Percentiles rank a stretch among this genome's conserved stretches.
phyloP scores from a whole-genome alignment of 2,329 filamentous ascomycete genomes.

The Fusarium graminum region DNA sequence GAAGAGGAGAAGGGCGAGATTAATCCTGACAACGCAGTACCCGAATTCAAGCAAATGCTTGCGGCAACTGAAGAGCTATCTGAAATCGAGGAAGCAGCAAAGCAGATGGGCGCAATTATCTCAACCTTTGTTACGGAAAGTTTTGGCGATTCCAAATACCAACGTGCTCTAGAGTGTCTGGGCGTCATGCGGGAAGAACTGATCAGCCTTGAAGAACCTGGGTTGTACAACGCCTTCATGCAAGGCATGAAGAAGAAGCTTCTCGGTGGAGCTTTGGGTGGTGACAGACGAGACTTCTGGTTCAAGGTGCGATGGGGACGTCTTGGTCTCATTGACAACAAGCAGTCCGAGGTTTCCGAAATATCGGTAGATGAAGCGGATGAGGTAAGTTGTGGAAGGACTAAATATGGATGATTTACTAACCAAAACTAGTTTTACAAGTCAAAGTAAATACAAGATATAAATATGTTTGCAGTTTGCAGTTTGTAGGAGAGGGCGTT shows the following conservation, averaged over 20 bases:
- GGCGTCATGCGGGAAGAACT: slow-evolving; percentile 83
- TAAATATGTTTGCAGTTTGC: slow-evolving; percentile 15
- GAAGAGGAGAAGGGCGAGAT: slow-evolving; percentile 62
- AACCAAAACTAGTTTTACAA: slow-evolving; percentile 55
- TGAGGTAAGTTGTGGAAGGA: slow-evolving; percentile 58
- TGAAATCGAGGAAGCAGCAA: slow-evolving; percentile 74
- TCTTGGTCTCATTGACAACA: slow-evolving; percentile 79
- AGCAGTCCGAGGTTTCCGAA: slow-evolving; percentile 71
- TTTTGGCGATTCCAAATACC: slow-evolving; percentile 81
- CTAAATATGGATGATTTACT: slow-evolving; percentile 33
- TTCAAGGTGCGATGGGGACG: slow-evolving; percentile 74
- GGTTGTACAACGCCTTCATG: slow-evolving; percentile 81
- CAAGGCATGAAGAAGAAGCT: slow-evolving; percentile 78
- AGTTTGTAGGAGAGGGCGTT: slow-evolving; percentile 1
- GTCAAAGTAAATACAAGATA: slow-evolving; percentile 46
- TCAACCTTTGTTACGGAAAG: slow-evolving; percentile 76
- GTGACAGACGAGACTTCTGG: slow-evolving; percentile 87
- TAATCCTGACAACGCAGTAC: slow-evolving; percentile 79
- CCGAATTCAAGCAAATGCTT: slow-evolving; percentile 89
- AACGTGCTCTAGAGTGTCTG: slow-evolving; percentile 79
- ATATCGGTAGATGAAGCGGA: slow-evolving; percentile 79
- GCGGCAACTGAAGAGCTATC: slow-evolving; percentile 69
- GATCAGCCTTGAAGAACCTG: slow-evolving; percentile 79
- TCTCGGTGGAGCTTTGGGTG: slow-evolving; percentile 76
- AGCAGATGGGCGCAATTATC: slow-evolving; percentile 81